Evolutionary conservation across 257 asterid species (phyloP).

Genomic region (Solanum medicagineum): DNA sequence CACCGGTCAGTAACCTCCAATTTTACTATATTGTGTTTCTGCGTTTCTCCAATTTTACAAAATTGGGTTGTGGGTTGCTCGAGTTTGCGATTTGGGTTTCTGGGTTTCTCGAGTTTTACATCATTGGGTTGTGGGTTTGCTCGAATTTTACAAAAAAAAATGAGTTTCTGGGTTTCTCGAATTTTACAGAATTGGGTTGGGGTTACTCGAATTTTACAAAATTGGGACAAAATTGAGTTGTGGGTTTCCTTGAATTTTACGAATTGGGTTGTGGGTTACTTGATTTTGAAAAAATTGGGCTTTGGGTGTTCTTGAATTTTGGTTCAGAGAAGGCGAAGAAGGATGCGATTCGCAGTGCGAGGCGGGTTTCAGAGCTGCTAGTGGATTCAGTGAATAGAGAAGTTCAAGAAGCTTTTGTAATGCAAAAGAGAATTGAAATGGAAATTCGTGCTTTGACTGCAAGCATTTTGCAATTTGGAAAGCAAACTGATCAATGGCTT

Average conservation of each 20-base stretch:
- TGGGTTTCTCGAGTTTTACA: background rate
- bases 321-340: slow-evolving; percentile 58
- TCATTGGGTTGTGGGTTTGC: background rate
- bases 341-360: slow-evolving; percentile 48
- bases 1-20: slow-evolving; percentile 35
- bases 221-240: background rate
- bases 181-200: background rate
- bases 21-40: background rate
- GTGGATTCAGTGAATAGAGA: slow-evolving; percentile 71
- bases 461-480: slow-evolving; percentile 43
- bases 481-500: slow-evolving; percentile 92
- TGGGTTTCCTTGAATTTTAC: no score
- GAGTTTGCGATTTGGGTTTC: background rate
- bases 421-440: slow-evolving; percentile 72
- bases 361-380: slow-evolving; percentile 47
- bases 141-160: background rate
- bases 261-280: background rate
- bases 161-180: background rate
- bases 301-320: background rate
- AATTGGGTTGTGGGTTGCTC: background rate
- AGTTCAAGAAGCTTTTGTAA: slow-evolving; percentile 62
- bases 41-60: background rate
- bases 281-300: background rate
- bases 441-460: slow-evolving; percentile 61
- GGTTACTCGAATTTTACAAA: background rate